Base-by-base conservation (phyloP, 2,329 filamentous ascomycete genomes). In the Monilinia fructigena region DNA sequence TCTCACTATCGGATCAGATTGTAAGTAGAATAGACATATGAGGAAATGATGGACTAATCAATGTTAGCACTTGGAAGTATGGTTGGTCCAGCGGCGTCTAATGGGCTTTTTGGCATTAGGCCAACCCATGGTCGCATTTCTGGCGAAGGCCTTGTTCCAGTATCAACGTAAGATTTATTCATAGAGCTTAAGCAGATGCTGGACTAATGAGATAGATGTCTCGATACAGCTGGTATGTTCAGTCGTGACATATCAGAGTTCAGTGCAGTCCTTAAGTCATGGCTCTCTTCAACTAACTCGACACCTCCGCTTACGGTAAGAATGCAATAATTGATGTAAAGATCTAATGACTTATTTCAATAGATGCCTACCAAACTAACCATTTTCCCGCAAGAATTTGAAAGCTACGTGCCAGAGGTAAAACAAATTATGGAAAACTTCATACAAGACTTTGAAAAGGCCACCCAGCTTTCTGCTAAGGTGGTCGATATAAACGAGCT, bases 1-100 rank as follows among this genome's bases (percentile, higher is more conserved):
- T 64, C 72, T 82, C 59, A 77, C 81, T 0, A 73, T 85, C 8
- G 82, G 82, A 2, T 80, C 78, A 47, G 81, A 83, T 66, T 82
- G 72, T 72, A 35, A 65, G 69, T 60, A 63, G 52, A 7, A 26
- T 10, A 20, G 28, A 2, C 3, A 16, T 7, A 4, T 11, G 4
- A 5, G 14, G 14, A 6, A 23, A 1, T 8, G 2, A 3, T 2
- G 6, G 8, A 55, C 14, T 66, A 20, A 53, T 26, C 5, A 4
- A 12, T 28, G 23, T 23, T 23, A 65, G 38, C 45, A 11, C 63
- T 71, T 14, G 70, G 71, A 6, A 72, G 69, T 58, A 71, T 72
- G 67, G 66, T 68, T 28, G 64, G 69, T 4, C 70, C 72, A 11
- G 71, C 72, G 6, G 63, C 65, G 1, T 59, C 52, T 5, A 67